Evolutionary conservation across 2,329 filamentous ascomycete species (phyloP), one percentile per base, ranked within the genome.

Genomic region (Colletotrichum melonis): DNA sequence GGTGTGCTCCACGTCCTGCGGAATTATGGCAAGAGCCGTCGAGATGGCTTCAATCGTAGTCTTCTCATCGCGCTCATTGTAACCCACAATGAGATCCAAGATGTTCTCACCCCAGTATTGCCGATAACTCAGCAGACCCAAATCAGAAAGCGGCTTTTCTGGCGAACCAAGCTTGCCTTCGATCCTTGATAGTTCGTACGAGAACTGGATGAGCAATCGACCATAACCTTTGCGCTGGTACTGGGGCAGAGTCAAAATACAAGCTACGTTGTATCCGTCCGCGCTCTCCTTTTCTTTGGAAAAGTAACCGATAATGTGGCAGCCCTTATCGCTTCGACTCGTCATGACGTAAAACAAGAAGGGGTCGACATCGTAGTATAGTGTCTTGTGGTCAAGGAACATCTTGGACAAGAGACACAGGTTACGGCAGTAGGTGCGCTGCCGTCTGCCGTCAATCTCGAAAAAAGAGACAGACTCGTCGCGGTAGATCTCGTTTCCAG

Each of bases 261-360:
- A 99, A 5, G 97, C 97, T 38, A 99, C 93, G 80, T 99, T 99
- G 88, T 98, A 99, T 35, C 94, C 95, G 78, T 99, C 97, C 0
- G 95, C 95, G 52, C 93, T 96, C 83, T 99, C 97, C 78, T 99
- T 99, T 82, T 99, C 97, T 81, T 99, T 99, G 69, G 94, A 97
- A 83, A 99, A 99, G 81, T 98, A 99, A n/a, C 97, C 97, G n/a
- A 99, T 94, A 63, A 99, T 90, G 80, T 98, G 97, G 78, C 93
- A 97, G 16, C 97, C 97, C 78, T 95, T 92, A 63, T 97, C 95
- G 76, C 95, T 94, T 77, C 94, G 92, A 54, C 92, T 93, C 30
- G 94, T 94, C 96, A 99, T 98, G 82, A 98, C 96, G 84, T 99
- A 99, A 86, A 99, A 99, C 46, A 99, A 85, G 81, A 99, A 99